Percentiles rank a stretch among this genome's conserved stretches.
phyloP scores from a whole-genome alignment of 1,284 basidiomycete genomes.

The Ceratobasidium sp. region DNA sequence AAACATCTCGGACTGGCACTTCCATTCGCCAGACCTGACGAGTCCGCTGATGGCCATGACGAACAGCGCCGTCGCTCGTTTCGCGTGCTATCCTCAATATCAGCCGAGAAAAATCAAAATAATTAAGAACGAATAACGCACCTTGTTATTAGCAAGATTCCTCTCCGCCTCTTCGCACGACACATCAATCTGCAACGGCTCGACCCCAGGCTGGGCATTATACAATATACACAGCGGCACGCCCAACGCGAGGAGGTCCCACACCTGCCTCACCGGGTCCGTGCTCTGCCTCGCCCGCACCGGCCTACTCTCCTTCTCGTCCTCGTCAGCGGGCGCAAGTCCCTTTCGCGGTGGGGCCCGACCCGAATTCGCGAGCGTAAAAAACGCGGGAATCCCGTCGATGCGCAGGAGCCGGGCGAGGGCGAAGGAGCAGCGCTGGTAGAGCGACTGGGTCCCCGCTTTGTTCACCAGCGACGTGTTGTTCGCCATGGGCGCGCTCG shows the following conservation, averaged over 20 bases:
- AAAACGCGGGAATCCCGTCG: conserved; percentile 77
- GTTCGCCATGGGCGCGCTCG: conserved; percentile 32
- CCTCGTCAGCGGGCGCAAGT: conserved; percentile 53
- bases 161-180: conserved; percentile 77
- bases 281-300: conserved; percentile 77
- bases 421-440: conserved; percentile 87
- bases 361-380: conserved; percentile 58
- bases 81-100: conserved; percentile 55
- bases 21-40: conserved; percentile 62
- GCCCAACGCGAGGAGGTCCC: conserved; percentile 94
- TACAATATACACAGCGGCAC: conserved; percentile 95
- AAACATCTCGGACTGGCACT: conserved; percentile 67
- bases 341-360: conserved; percentile 57
- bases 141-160: conserved; percentile 60
- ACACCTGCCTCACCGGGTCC: conserved; percentile 92
- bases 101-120: background rate
- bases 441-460: conserved; percentile 83
- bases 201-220: conserved; percentile 83
- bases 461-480: conserved; percentile 77
- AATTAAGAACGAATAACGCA: conserved; percentile 53
- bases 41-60: conserved; percentile 65
- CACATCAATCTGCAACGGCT: conserved; percentile 69
- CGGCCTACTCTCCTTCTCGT: conserved; percentile 5
- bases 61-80: conserved; percentile 83
- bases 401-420: conserved; percentile 81